phyloP scores from a whole-genome alignment of 148 eudicot species.

The Cornus kousa region DNA sequence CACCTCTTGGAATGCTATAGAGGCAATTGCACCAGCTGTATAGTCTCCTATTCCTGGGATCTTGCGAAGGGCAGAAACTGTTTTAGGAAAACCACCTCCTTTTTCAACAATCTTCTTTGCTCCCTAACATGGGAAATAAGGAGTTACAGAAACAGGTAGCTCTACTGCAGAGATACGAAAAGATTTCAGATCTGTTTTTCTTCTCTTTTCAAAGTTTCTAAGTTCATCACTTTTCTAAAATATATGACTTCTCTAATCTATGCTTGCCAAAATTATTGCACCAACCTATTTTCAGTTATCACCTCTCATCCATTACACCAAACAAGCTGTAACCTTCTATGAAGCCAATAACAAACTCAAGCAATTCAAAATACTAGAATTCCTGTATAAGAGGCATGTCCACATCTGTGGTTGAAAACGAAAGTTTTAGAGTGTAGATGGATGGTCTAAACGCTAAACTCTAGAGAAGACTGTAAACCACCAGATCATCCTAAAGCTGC shows the following conservation, averaged over 20 bases:
- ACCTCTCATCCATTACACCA: not conserved
- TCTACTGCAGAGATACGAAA: not conserved
- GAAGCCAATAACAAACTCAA: not conserved
- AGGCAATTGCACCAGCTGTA: slow-evolving; percentile 96
- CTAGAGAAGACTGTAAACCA: not conserved
- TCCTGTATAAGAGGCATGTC: not conserved
- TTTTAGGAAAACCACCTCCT: slow-evolving; percentile 72
- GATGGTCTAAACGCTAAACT: not conserved
- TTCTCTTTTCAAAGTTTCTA: not conserved
- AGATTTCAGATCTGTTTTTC: not conserved
- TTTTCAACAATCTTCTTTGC: slow-evolving; percentile 73
- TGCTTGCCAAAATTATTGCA: not conserved
- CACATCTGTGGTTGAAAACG: not conserved
- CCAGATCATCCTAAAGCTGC: not conserved
- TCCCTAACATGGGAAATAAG: slow-evolving; percentile 43
- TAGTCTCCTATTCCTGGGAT: slow-evolving; percentile 90
- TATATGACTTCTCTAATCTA: not conserved
- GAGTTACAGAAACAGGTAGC: slow-evolving; percentile 5
- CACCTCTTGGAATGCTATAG: slow-evolving; percentile 89
- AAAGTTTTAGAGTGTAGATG: not conserved
- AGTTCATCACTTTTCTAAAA: not conserved
- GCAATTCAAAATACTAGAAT: not conserved
- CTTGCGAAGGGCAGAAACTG: slow-evolving; percentile 55
- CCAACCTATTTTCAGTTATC: not conserved
- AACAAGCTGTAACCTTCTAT: not conserved